Base-by-base conservation (phyloP, 176 grass and related monocot species). In the Coix lacrymajobi region DNA sequence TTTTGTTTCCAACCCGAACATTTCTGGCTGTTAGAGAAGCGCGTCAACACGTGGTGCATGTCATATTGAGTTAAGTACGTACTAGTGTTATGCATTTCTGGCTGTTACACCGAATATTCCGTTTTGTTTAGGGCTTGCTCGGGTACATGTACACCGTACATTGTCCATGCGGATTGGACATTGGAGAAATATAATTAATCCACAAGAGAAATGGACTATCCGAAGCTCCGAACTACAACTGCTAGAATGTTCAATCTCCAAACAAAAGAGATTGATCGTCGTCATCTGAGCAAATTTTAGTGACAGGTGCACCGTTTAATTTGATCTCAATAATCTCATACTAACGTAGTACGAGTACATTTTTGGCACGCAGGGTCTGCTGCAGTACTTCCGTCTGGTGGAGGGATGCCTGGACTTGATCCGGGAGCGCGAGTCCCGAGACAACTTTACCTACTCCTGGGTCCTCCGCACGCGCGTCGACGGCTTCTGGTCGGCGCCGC, bases 361-460 rank as follows among this genome's bases (percentile, higher is more conserved):
- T 38, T 67, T 37, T 37, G 34, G 6, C 2, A 24, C 4, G 11
- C 87, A 97, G 91, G 94, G 91, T 8, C 76, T 97, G 40, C 79
- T 97, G 11, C 94, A 88, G 19, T 97, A 97, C 38, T 97, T 94
- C 63, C 75, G 52, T 5, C 80, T 94, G 61, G 91, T 94, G 49
- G 91, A 97, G 58, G 94, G 94, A 3, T 97, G 94, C 76, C 75
- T 94, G 26, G 80, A 86, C 58, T 11, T 97, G 82, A 94, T 97
- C 24, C 40, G 76, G 8, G 67, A 74, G 24, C 89, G 91, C 9
- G 94, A 97, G 84, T 72, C 85, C 7, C 62, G 44, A 46, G 76
- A 79, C 52, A 90, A 85, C 62, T 83, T 94, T 74, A 82, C 84
- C 22, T 97, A 92, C 54, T 62, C 83, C 5, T 94, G 89, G 89